phyloP scores from a whole-genome alignment of 768 basidiomycete species.

The Hygrophoropsis aurantiaca region DNA sequence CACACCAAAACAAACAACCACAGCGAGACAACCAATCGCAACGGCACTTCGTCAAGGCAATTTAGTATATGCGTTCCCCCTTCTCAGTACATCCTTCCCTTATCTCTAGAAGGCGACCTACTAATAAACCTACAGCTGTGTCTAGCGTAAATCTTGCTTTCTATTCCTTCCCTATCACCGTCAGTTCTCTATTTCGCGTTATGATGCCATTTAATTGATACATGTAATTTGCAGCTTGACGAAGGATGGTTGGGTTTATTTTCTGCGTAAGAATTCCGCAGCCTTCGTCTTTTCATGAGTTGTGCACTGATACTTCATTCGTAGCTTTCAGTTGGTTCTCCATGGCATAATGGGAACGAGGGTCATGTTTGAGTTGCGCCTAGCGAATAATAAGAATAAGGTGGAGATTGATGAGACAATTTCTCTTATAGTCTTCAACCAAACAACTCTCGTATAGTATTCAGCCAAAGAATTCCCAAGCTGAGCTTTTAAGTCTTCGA shows the following conservation, averaged over 20 bases:
- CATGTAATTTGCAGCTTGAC: background rate
- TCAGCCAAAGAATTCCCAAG: too few relatives aligned
- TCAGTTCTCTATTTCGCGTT: background rate
- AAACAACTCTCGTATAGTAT: too few relatives aligned
- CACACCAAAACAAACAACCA: too few relatives aligned
- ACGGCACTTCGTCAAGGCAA: slow-evolving; percentile 7
- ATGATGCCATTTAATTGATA: slow-evolving; percentile 2
- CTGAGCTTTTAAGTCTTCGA: too few relatives aligned
- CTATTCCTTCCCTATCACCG: too few relatives aligned
- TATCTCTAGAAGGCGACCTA: too few relatives aligned
- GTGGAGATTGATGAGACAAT: too few relatives aligned
- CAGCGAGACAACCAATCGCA: background rate
- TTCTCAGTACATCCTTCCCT: slow-evolving; percentile 4
- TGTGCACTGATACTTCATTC: background rate
- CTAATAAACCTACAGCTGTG: too few relatives aligned
- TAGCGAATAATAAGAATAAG: background rate
- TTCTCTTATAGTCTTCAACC: too few relatives aligned
- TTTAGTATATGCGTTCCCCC: slow-evolving; percentile 4
- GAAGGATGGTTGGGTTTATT: background rate
- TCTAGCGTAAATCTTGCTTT: too few relatives aligned
- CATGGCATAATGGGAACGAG: slow-evolving; percentile 10
- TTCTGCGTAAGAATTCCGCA: background rate
- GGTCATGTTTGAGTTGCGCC: slow-evolving; percentile 9
- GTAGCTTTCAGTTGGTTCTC: slow-evolving; percentile 9
- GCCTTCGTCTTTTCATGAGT: background rate